phyloP scores from a whole-genome alignment of 1,139 yeast genomes.

The Nadsonia commutata region DNA sequence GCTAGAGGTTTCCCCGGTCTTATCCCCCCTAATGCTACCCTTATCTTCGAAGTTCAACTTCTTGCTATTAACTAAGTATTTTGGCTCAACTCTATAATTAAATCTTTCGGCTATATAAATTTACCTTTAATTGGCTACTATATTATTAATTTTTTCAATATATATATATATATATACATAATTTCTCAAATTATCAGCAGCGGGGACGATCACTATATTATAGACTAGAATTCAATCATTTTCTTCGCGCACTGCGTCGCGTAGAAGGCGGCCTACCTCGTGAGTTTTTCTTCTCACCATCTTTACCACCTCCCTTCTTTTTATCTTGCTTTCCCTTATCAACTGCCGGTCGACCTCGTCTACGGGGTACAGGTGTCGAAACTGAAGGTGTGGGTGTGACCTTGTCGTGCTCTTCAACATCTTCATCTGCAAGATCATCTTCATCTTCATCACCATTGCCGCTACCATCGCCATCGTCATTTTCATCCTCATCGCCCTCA shows the following conservation, averaged over 20 bases:
- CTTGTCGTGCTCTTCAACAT: slow-evolving; percentile 3
- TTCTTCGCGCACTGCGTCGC: not conserved
- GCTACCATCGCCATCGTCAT: too few species aligned
- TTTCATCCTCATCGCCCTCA: slow-evolving; percentile 6
- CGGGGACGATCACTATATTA: too few species aligned
- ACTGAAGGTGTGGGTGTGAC: not conserved
- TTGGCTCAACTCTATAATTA: too few species aligned
- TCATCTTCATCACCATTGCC: slow-evolving; percentile 2
- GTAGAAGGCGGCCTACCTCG: not conserved
- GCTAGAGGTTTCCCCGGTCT: slow-evolving; percentile 89
- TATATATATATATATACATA: too few species aligned
- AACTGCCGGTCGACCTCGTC: not conserved
- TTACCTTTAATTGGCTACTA: too few species aligned
- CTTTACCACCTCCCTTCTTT: not conserved
- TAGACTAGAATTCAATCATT: too few species aligned
- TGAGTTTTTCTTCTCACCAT: not conserved
- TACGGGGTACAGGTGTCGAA: not conserved
- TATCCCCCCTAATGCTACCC: slow-evolving; percentile 91
- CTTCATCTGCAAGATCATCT: not conserved
- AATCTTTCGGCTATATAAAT: too few species aligned
- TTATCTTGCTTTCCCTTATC: not conserved
- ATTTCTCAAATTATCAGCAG: too few species aligned
- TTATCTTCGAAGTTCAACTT: slow-evolving; percentile 85
- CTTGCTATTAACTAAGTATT: slow-evolving; percentile 51
- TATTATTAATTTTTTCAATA: too few species aligned